Percentiles rank a stretch among this genome's conserved stretches.
phyloP scores from a whole-genome alignment of 1,284 basidiomycete genomes.

The Sporisorium graminicola region DNA sequence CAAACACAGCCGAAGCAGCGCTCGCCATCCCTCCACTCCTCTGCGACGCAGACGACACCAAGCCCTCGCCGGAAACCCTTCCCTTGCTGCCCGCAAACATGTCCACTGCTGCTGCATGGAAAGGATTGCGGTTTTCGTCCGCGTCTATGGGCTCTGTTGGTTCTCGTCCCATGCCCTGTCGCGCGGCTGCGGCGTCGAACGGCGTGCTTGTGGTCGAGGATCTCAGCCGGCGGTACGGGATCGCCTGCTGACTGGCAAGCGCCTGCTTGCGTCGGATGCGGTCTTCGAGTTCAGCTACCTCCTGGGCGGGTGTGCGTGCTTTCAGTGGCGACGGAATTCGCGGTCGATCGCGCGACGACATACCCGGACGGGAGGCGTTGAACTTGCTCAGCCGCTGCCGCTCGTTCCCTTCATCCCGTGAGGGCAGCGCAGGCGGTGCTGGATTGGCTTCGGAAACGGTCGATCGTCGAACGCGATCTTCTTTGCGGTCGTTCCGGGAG shows the following conservation, averaged over 20 bases:
- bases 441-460: conserved; percentile 25
- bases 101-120: neutral
- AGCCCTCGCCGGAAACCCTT: neutral
- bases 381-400: conserved; percentile 6
- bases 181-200: conserved; percentile 6
- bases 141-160: neutral
- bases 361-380: conserved; percentile 26
- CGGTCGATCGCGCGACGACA: conserved; percentile 43
- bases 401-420: neutral
- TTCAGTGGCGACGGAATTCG: conserved; percentile 47
- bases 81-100: neutral
- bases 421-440: neutral
- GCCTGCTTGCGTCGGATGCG: conserved; percentile 6
- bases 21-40: conserved; percentile 8
- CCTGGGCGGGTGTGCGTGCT: conserved; percentile 25
- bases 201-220: conserved; percentile 25
- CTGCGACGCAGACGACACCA: neutral
- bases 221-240: conserved; percentile 22
- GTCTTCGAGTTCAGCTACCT: conserved; percentile 16
- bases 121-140: conserved; percentile 34
- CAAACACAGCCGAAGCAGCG: conserved; percentile 4
- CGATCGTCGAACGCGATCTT: conserved; percentile 23
- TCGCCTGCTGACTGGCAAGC: conserved; percentile 15
- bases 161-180: neutral
- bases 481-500: conserved; percentile 2